These are phyloP conservation scores for Fusarium siculi DNA, from an alignment of 2,329 filamentous ascomycete species.

Conservation along the genomic window DNA sequence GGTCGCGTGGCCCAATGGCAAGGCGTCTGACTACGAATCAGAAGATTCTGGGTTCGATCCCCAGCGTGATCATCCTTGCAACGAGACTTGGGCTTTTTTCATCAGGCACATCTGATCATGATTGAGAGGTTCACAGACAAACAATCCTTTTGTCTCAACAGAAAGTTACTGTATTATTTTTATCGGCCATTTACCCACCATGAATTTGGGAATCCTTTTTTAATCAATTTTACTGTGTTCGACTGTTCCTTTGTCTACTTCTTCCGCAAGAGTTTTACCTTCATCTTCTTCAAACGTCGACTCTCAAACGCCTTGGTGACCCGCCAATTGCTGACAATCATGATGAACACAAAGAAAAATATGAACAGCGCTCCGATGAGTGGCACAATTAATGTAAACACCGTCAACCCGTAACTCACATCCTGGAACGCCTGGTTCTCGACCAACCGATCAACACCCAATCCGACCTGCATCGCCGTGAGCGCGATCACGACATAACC, in stretches of 20 bases:
- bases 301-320: constrained; percentile 28
- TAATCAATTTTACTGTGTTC: too few species aligned
- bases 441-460: constrained; percentile 11
- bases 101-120: too few species aligned
- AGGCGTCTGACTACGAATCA: constrained; percentile 38
- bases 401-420: constrained; percentile 26
- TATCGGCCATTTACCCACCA: background rate
- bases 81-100: too few species aligned
- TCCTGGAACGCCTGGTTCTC: constrained; percentile 15
- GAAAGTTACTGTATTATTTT: background rate
- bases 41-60: constrained; percentile 38
- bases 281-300: constrained; percentile 20
- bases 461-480: constrained; percentile 32
- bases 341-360: constrained; percentile 28
- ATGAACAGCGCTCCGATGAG: constrained; percentile 21
- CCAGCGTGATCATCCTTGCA: constrained; percentile 21
- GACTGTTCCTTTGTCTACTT: background rate
- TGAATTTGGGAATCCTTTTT: too few species aligned
- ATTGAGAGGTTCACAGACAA: fast-evolving
- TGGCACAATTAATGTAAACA: constrained; percentile 29
- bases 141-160: fast-evolving
- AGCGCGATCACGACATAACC: constrained; percentile 34
- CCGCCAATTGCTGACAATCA: constrained; percentile 30
- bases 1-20: constrained; percentile 35
- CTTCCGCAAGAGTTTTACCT: background rate